Percentiles rank a stretch among this genome's conserved stretches.
phyloP scores from a whole-genome alignment of 148 eudicot genomes.

The Vaccinium vitisidaea region DNA sequence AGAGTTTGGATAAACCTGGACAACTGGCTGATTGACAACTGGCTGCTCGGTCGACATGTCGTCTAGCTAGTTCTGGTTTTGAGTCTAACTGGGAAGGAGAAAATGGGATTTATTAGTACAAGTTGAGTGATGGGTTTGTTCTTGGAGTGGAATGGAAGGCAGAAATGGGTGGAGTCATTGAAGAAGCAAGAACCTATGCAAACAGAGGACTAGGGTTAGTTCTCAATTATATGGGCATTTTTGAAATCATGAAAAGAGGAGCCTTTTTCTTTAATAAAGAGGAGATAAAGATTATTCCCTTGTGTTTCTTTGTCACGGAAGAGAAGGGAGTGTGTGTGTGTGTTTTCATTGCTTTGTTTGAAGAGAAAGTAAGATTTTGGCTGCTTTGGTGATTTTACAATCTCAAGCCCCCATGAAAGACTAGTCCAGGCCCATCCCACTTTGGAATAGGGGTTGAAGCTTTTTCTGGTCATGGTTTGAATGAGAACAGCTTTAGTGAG shows the following conservation, averaged over 20 bases:
- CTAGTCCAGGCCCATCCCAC: slow-evolving; percentile 10
- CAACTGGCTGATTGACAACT: slow-evolving; percentile 22
- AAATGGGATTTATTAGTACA: neutral
- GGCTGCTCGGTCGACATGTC: slow-evolving; percentile 34
- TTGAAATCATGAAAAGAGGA: slow-evolving; percentile 32
- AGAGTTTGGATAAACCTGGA: slow-evolving; percentile 44
- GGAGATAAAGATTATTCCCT: slow-evolving; percentile 34
- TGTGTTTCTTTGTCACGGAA: slow-evolving; percentile 21
- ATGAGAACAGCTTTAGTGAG: neutral
- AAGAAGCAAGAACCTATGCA: slow-evolving; percentile 16
- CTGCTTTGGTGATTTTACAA: slow-evolving; percentile 12
- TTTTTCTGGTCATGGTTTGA: slow-evolving; percentile 12
- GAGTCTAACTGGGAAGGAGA: slow-evolving; percentile 12
- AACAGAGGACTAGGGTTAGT: neutral
- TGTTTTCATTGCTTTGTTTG: slow-evolving; percentile 26
- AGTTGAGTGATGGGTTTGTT: slow-evolving; percentile 14
- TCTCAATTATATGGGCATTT: neutral
- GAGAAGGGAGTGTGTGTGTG: slow-evolving; percentile 2
- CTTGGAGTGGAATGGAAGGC: slow-evolving; percentile 27
- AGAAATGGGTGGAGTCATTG: slow-evolving; percentile 14
- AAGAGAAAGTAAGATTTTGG: slow-evolving; percentile 48
- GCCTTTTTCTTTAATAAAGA: slow-evolving; percentile 38
- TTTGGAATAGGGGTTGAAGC: neutral
- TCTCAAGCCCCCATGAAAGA: slow-evolving; percentile 10
- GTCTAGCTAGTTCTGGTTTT: neutral